Conservation (phyloP, 192 early-diverging fungal species). For the Chytriomyces sp. region DNA sequence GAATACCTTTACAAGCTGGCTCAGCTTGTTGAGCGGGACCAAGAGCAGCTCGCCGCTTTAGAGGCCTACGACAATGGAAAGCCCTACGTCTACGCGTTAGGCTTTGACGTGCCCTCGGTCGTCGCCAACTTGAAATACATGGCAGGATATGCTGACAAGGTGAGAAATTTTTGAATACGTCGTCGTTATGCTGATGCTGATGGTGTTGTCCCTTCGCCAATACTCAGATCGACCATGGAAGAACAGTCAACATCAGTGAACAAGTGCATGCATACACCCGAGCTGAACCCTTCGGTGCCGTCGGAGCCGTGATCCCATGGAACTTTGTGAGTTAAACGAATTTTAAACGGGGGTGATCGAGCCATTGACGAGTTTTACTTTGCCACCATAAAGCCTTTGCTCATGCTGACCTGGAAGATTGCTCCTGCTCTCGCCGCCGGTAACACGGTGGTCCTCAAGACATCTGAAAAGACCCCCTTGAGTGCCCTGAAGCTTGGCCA, state of each 20-base stretch:
- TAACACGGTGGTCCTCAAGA: conserved; percentile 42
- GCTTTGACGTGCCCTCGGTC: neutral
- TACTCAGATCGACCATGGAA: conserved; percentile 31
- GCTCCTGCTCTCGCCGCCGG: conserved; percentile 41
- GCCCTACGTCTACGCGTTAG: conserved; percentile 7
- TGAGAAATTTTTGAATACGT: neutral
- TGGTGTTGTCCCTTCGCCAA: too few relatives aligned
- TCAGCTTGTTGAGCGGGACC: conserved; percentile 45
- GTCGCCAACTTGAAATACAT: conserved; percentile 20
- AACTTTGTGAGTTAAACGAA: conserved; percentile 12
- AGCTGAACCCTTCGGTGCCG: conserved; percentile 40
- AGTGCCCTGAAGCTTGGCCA: conserved; percentile 35
- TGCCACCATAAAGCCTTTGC: too few relatives aligned
- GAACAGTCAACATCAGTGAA: conserved; percentile 25
- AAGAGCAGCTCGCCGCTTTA: conserved; percentile 34
- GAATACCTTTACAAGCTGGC: conserved; percentile 40
- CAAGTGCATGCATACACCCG: conserved; percentile 27
- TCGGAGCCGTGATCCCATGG: conserved; percentile 39
- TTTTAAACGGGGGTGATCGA: too few relatives aligned
- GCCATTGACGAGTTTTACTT: too few relatives aligned
- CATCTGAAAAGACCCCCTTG: conserved; percentile 42
- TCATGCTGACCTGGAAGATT: conserved; percentile 45
- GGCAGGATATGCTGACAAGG: conserved; percentile 44
- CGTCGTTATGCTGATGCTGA: neutral
- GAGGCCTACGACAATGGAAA: conserved; percentile 52